Evolutionary conservation across 257 asterid genomes (phyloP).

Genomic region (Nyctanthes arbortristis): DNA sequence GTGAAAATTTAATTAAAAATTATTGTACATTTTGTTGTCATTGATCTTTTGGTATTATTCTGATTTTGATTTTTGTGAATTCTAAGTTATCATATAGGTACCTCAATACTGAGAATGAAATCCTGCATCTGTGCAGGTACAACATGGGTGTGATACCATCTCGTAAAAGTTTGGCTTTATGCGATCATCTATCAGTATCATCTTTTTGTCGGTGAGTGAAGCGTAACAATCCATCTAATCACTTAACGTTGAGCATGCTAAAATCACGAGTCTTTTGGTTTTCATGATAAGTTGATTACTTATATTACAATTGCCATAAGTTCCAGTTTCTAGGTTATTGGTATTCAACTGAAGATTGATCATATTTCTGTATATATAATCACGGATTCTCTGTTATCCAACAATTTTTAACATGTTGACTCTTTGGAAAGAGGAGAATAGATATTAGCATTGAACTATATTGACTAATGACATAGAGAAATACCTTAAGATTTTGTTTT

Average conservation of each 20-base stretch:
- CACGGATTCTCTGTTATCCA: no score
- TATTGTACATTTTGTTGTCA: neutral
- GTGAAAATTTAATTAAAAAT: neutral
- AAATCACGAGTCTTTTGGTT: neutral
- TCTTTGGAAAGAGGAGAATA: no score
- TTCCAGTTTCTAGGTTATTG: neutral
- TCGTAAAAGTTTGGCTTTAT: conserved; percentile 80
- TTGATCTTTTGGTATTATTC: neutral
- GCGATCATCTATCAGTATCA: conserved; percentile 82
- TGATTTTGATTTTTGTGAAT: neutral
- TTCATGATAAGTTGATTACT: neutral
- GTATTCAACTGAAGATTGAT: neutral
- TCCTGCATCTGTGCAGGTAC: conserved; percentile 55
- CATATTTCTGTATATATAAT: no score
- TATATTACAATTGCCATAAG: neutral
- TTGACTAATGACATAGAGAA: no score
- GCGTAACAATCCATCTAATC: conserved; percentile 5
- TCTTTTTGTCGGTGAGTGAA: conserved; percentile 76
- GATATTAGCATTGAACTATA: no score
- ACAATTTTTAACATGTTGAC: no score
- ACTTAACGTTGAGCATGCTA: conserved; percentile 1
- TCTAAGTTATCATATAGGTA: neutral
- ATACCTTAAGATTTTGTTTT: no score
- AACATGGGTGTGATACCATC: conserved; percentile 90
- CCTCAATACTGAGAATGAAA: neutral